phyloP scores from a whole-genome alignment of 495 filamentous ascomycete species.

The Aspergillus funiculosus region DNA sequence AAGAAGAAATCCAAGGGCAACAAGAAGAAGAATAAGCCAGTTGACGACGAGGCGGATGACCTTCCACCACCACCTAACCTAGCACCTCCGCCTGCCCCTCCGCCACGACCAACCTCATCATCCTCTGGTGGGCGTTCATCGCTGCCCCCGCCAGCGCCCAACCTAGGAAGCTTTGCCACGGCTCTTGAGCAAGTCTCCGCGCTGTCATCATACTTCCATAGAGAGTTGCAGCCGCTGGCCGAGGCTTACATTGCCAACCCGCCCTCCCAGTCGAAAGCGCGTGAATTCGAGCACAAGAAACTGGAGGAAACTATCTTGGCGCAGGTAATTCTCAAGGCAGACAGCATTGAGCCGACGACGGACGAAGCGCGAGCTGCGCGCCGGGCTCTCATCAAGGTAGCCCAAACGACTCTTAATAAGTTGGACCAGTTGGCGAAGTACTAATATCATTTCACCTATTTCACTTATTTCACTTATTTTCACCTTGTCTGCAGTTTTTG shows the following conservation, averaged over 20 bases:
- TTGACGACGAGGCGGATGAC: conserved; percentile 9
- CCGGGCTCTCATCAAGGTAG: conserved; percentile 69
- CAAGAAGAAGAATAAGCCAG: no score
- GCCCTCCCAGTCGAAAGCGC: conserved; percentile 64
- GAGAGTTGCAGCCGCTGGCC: conserved; percentile 61
- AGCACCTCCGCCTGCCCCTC: conserved; percentile 15
- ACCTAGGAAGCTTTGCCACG: conserved; percentile 29
- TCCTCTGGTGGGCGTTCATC: conserved; percentile 14
- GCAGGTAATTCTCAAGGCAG: conserved; percentile 78
- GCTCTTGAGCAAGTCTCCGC: conserved; percentile 66
- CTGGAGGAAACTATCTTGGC: conserved; percentile 77
- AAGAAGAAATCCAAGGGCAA: conserved; percentile 20
- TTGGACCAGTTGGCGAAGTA: conserved; percentile 48
- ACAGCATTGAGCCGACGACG: conserved; percentile 70
- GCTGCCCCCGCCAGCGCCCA: conserved; percentile 35
- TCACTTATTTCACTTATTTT: neutral
- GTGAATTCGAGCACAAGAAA: conserved; percentile 71
- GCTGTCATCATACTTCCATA: conserved; percentile 60
- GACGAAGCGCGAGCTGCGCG: conserved; percentile 59
- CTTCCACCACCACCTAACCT: conserved; percentile 1
- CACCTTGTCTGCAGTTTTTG: neutral
- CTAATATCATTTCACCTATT: conserved; percentile 6
- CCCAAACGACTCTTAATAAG: conserved; percentile 57
- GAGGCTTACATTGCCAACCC: conserved; percentile 57
- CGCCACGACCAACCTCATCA: conserved; percentile 14